Percentiles rank a stretch among this genome's conserved stretches.
phyloP scores from a whole-genome alignment of 768 basidiomycete genomes.

The Hysterangium stoloniferum region DNA sequence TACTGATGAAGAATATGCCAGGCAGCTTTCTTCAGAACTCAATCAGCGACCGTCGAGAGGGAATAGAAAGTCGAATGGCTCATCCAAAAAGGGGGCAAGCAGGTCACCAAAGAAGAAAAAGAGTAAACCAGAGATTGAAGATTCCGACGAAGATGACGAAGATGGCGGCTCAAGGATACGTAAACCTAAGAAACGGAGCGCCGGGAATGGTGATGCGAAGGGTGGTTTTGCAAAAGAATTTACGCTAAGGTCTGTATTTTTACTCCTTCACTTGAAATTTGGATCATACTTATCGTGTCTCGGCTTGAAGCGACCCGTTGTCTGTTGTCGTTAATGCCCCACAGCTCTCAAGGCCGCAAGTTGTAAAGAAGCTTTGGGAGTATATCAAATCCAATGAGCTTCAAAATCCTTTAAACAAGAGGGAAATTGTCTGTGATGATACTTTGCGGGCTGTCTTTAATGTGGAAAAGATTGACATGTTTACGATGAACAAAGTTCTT shows the following conservation, averaged over 20 bases:
- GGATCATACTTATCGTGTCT: not conserved
- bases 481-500: slow-evolving; percentile 88
- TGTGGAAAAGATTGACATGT: slow-evolving; percentile 77
- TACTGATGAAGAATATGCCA: slow-evolving; percentile 63
- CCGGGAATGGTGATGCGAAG: slow-evolving; percentile 42
- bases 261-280: not conserved
- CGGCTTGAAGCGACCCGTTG: slow-evolving; percentile 52
- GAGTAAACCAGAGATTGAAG: slow-evolving; percentile 39
- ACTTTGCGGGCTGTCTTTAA: slow-evolving; percentile 67
- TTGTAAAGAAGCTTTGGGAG: slow-evolving; percentile 85
- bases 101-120: slow-evolving; percentile 45
- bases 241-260: slow-evolving; percentile 48
- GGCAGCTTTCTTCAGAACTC: slow-evolving; percentile 61
- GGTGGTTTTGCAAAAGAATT: slow-evolving; percentile 80
- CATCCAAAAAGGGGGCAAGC: slow-evolving; percentile 23
- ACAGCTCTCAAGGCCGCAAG: slow-evolving; percentile 76
- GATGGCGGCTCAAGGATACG: slow-evolving; percentile 26
- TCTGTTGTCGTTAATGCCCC: slow-evolving; percentile 59
- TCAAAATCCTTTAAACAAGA: slow-evolving; percentile 79
- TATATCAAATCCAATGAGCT: slow-evolving; percentile 77
- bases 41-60: slow-evolving; percentile 47
- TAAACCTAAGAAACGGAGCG: slow-evolving; percentile 30
- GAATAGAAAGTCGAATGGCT: slow-evolving; percentile 26
- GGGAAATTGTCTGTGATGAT: slow-evolving; percentile 80
- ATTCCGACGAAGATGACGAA: slow-evolving; percentile 46